Evolutionary conservation across 208 protist genomes (phyloP).

Genomic region (Leishmania aethiopica): DNA sequence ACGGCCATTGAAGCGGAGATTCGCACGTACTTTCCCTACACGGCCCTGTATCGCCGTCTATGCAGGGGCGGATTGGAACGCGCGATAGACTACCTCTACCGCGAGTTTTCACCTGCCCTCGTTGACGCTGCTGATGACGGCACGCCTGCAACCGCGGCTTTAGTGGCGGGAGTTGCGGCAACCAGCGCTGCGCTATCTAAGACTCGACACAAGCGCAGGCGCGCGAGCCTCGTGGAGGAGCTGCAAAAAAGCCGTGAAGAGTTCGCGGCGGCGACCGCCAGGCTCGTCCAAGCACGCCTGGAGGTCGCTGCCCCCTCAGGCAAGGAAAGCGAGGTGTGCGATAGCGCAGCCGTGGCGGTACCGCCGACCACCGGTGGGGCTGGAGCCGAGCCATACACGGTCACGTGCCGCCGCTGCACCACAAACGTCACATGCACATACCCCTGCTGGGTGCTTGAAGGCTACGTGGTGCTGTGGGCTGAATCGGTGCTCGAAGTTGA

Average conservation of each 20-base stretch:
- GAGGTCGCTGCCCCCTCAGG: background rate
- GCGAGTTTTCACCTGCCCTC: constrained; percentile 8
- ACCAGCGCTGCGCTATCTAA: background rate
- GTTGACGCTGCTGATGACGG: background rate
- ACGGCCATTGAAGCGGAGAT: constrained; percentile 51
- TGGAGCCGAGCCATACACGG: constrained; percentile 7
- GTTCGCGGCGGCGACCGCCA: background rate
- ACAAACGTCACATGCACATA: constrained; percentile 38
- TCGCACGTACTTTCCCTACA: constrained; percentile 50
- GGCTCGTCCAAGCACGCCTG: background rate
- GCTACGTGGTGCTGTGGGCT: constrained; percentile 65
- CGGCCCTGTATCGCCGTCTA: constrained; percentile 43
- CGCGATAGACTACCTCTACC: background rate
- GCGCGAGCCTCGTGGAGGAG: constrained; percentile 16
- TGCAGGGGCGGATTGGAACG: constrained; percentile 11
- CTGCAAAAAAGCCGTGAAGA: constrained; percentile 10
- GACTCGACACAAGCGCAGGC: constrained; percentile 5
- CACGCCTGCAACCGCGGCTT: background rate
- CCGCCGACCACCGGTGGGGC: too few species aligned
- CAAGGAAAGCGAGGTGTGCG: background rate
- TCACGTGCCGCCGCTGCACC: constrained; percentile 30
- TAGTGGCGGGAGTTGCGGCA: background rate
- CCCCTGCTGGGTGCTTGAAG: constrained; percentile 40
- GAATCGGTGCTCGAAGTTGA: constrained; percentile 39
- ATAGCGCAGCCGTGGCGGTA: background rate